Percentiles rank a stretch among this genome's conserved stretches.
Conservation (phyloP, 225 moss, liverwort and hornwort genomes). For the Pseudisothecium myosuroides region DNA sequence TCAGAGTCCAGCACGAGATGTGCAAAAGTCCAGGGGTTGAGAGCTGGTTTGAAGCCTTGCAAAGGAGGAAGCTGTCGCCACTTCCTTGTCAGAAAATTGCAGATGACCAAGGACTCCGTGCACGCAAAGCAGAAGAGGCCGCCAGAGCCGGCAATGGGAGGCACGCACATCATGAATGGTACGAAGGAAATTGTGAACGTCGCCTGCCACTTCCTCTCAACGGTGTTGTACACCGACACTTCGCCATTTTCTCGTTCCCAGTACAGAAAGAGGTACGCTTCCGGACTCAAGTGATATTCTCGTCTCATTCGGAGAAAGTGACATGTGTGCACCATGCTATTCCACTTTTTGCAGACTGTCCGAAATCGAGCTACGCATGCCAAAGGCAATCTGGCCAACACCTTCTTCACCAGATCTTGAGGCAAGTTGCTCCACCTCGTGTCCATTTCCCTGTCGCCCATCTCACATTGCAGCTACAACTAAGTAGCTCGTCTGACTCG, state of each 20-base stretch:
- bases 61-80: constrained; percentile 32
- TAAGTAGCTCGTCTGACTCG: background rate
- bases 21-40: constrained; percentile 39
- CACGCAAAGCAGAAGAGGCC: constrained; percentile 51
- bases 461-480: background rate
- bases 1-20: constrained; percentile 31
- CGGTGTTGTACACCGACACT: constrained; percentile 24
- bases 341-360: constrained; percentile 40
- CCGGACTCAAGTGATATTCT: constrained; percentile 4
- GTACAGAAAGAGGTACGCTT: constrained; percentile 26
- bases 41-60: constrained; percentile 32
- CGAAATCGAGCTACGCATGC: constrained; percentile 19
- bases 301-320: constrained; percentile 27
- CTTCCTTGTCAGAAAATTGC: constrained; percentile 33
- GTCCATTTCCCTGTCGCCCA: constrained; percentile 15
- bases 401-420: constrained; percentile 32
- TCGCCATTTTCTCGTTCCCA: constrained; percentile 28
- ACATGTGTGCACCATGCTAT: constrained; percentile 16
- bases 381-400: constrained; percentile 28
- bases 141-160: constrained; percentile 27
- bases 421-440: constrained; percentile 28
- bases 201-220: constrained; percentile 14
- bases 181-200: constrained; percentile 32
- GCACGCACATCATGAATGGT: constrained; percentile 24
- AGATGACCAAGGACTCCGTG: constrained; percentile 28